phyloP scores from a whole-genome alignment of 2,329 filamentous ascomycete genomes.

The Epicoccum nigrum region DNA sequence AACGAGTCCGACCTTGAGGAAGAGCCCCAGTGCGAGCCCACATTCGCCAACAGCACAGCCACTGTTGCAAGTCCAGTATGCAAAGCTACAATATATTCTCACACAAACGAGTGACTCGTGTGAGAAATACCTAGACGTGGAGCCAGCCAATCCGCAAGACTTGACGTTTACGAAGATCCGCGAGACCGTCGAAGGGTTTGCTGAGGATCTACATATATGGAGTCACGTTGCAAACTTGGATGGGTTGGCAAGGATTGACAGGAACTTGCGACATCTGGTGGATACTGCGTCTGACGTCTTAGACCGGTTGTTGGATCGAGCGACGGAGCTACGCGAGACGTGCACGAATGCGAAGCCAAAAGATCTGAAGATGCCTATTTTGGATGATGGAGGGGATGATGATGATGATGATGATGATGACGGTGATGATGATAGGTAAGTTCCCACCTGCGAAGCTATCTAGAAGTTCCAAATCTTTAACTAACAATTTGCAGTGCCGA shows the following conservation, averaged over 20 bases:
- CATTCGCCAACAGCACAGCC: constrained; percentile 23
- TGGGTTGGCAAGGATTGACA: constrained; percentile 23
- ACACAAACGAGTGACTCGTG: constrained; percentile 24
- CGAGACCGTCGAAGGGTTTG: constrained; percentile 25
- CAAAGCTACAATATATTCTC: constrained; percentile 25
- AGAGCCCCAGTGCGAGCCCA: constrained; percentile 27
- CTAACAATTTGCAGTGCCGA: constrained; percentile 15
- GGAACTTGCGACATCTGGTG: constrained; percentile 17
- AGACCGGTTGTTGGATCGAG: constrained; percentile 21
- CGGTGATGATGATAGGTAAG: constrained; percentile 11
- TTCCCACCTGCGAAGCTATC: background rate
- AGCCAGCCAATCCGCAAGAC: constrained; percentile 30
- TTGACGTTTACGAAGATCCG: constrained; percentile 36
- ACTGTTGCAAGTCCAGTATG: constrained; percentile 27
- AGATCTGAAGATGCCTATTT: constrained; percentile 27
- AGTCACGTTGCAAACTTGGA: constrained; percentile 27
- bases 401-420: constrained; percentile 14
- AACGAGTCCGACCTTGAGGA: background rate
- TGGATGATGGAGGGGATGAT: constrained; percentile 19
- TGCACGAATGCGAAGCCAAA: constrained; percentile 27
- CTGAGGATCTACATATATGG: constrained; percentile 34
- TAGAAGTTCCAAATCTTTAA: too few relatives aligned
- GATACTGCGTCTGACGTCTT: constrained; percentile 23
- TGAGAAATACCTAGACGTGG: constrained; percentile 21
- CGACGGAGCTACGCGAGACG: constrained; percentile 17